phyloP scores from a whole-genome alignment of 2,329 filamentous ascomycete genomes.

The Aureobasidium subglaciale region DNA sequence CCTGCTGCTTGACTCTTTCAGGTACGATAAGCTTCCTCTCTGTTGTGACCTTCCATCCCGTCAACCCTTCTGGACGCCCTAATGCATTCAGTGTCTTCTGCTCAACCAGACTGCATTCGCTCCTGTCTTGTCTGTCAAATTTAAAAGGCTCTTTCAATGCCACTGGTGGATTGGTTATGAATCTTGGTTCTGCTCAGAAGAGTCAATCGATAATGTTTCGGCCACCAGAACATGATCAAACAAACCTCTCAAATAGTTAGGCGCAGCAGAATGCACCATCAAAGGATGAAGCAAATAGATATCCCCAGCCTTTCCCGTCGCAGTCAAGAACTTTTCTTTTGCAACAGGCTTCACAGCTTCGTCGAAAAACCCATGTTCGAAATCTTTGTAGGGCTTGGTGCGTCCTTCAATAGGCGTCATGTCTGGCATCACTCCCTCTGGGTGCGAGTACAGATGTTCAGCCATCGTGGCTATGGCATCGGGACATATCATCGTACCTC shows the following conservation, averaged over 20 bases:
- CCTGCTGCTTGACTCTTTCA: constrained; percentile 41
- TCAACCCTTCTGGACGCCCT: constrained; percentile 36
- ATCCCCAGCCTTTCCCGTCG: constrained; percentile 48
- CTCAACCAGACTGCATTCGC: constrained; percentile 50
- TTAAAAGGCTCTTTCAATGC: constrained; percentile 45
- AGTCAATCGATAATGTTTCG: too few species aligned
- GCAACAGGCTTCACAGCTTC: constrained; percentile 29
- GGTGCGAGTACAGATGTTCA: constrained; percentile 44
- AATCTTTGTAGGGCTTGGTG: constrained; percentile 34
- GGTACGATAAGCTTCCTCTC: constrained; percentile 47
- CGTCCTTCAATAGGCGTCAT: constrained; percentile 52
- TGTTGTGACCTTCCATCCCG: constrained; percentile 46
- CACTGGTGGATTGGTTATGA: constrained; percentile 52
- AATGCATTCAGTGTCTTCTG: constrained; percentile 46
- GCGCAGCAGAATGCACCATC: constrained; percentile 51
- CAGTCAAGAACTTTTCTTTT: constrained; percentile 46
- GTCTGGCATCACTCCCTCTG: constrained; percentile 58
- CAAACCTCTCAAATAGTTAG: constrained; percentile 33
- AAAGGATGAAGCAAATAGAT: constrained; percentile 54
- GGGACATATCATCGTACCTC: constrained; percentile 59
- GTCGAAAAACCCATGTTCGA: constrained; percentile 34
- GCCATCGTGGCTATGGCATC: constrained; percentile 53
- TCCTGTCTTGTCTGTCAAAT: constrained; percentile 43
- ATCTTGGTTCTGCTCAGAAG: constrained; percentile 23
- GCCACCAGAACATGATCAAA: too few species aligned